A percentile compares a stretch with the other conserved stretches of the same genome.
These are phyloP conservation scores for Vitis labrusca DNA, from an alignment of 164 flowering plant species.

Conservation along the genomic window DNA sequence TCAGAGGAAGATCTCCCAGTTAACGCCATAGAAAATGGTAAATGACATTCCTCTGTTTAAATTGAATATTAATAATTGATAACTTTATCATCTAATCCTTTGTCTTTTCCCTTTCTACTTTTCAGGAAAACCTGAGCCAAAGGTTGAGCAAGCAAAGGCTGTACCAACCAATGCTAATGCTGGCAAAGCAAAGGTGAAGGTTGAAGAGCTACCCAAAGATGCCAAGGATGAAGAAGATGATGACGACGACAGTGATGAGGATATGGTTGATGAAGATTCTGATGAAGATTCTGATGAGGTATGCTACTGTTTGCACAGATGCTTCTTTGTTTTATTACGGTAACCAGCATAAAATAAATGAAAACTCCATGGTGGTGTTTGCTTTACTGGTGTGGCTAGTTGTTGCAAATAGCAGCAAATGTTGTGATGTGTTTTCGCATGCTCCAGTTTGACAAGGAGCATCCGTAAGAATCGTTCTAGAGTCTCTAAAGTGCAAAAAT, in stretches of 20 bases:
- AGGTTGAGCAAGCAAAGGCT: constrained; percentile 23
- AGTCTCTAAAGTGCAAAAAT: too few species aligned
- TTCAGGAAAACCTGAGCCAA: constrained; percentile 33
- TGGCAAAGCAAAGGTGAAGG: constrained; percentile 28
- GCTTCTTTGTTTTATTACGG: background rate
- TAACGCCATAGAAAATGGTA: constrained; percentile 26
- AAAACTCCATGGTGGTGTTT: background rate
- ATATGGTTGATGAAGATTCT: constrained; percentile 22
- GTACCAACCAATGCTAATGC: constrained; percentile 18
- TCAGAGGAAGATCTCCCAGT: constrained; percentile 19
- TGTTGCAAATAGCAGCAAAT: too few species aligned
- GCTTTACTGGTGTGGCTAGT: too few species aligned
- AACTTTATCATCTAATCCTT: background rate
- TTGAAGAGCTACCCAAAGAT: constrained; percentile 31
- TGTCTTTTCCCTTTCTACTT: background rate
- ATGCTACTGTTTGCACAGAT: background rate
- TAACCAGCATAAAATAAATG: too few species aligned
- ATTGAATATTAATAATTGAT: too few species aligned
- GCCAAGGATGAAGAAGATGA: constrained; percentile 15
- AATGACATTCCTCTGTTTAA: background rate
- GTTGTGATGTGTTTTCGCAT: too few species aligned
- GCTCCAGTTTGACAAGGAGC: too few species aligned
- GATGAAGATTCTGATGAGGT: constrained; percentile 38
- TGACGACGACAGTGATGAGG: constrained; percentile 35
- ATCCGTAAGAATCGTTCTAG: too few species aligned